These are phyloP conservation scores for Lippia alba DNA, from an alignment of 305 asterid genomes.

Conservation along the genomic window DNA sequence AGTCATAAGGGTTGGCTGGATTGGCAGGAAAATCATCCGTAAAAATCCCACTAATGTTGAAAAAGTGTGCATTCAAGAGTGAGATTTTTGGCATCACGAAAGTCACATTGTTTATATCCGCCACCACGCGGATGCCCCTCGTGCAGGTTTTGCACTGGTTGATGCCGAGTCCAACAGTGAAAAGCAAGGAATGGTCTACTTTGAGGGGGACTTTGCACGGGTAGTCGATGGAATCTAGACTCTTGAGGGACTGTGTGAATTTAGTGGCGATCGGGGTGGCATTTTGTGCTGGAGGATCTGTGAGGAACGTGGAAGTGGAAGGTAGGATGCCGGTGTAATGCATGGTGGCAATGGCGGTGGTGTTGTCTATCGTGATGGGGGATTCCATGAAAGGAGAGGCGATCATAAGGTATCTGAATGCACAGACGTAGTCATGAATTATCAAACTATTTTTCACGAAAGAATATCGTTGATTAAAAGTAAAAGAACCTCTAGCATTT, in stretches of 20 bases:
- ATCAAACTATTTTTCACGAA: too few relatives aligned
- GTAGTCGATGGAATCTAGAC: slow-evolving; percentile 50
- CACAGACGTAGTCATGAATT: neutral
- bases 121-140: slow-evolving; percentile 47
- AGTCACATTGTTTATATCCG: slow-evolving; percentile 62
- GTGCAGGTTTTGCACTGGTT: slow-evolving; percentile 48
- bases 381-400: slow-evolving; percentile 64
- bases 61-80: slow-evolving; percentile 64
- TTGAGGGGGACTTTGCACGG: slow-evolving; percentile 53
- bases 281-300: slow-evolving; percentile 52
- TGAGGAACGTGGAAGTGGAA: slow-evolving; percentile 37
- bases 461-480: too few relatives aligned
- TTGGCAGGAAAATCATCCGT: slow-evolving; percentile 65
- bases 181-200: slow-evolving; percentile 54
- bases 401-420: slow-evolving; percentile 46
- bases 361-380: slow-evolving; percentile 50
- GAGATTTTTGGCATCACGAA: slow-evolving; percentile 60
- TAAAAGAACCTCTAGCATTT: too few relatives aligned
- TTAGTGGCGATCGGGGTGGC: slow-evolving; percentile 50
- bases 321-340: slow-evolving; percentile 52
- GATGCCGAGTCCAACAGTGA: slow-evolving; percentile 61
- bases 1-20: slow-evolving; percentile 49
- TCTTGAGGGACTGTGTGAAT: slow-evolving; percentile 52
- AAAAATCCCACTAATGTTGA: slow-evolving; percentile 58
- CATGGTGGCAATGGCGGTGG: slow-evolving; percentile 57